phyloP scores from a whole-genome alignment of 2,329 filamentous ascomycete species.

The Aspergillus flavus region DNA sequence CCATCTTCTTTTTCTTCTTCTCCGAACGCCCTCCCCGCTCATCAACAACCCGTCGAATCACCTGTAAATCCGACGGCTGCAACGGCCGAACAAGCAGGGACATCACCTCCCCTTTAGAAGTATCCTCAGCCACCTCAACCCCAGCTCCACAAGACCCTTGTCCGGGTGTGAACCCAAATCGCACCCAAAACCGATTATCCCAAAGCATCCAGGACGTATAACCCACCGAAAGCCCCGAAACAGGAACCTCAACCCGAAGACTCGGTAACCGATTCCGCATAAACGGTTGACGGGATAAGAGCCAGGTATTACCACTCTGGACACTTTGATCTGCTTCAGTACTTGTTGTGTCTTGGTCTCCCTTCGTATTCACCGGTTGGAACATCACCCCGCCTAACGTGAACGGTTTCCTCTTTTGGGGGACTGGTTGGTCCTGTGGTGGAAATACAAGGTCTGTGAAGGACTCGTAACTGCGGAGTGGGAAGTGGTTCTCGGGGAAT shows the following conservation, averaged over 20 bases:
- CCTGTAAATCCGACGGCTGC: slow-evolving; percentile 31
- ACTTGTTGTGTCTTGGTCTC: not conserved
- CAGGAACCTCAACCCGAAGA: slow-evolving; percentile 21
- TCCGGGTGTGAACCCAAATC: slow-evolving; percentile 39
- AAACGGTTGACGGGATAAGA: slow-evolving; percentile 42
- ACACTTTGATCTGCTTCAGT: not conserved
- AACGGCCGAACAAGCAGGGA: slow-evolving; percentile 47
- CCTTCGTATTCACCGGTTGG: slow-evolving; percentile 35
- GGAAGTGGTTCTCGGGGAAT: slow-evolving; percentile 41
- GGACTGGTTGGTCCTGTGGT: slow-evolving; percentile 1
- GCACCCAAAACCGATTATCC: slow-evolving; percentile 61
- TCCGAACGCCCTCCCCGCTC: not conserved
- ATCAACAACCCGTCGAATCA: slow-evolving; percentile 20
- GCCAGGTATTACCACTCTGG: slow-evolving; percentile 33
- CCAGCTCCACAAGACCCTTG: not conserved
- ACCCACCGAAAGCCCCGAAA: slow-evolving; percentile 1
- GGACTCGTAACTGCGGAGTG: slow-evolving; percentile 45
- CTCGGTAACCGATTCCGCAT: slow-evolving; percentile 30
- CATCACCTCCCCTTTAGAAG: not conserved
- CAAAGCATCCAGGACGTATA: slow-evolving; percentile 47
- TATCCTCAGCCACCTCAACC: not conserved
- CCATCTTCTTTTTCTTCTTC: not conserved
- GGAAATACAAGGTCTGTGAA: slow-evolving; percentile 48
- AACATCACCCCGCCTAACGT: slow-evolving; percentile 54
- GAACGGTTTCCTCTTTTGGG: slow-evolving; percentile 33